Base-by-base conservation (phyloP, 2,329 filamentous ascomycete genomes). In the Sclerotinia sclerotiorum region DNA sequence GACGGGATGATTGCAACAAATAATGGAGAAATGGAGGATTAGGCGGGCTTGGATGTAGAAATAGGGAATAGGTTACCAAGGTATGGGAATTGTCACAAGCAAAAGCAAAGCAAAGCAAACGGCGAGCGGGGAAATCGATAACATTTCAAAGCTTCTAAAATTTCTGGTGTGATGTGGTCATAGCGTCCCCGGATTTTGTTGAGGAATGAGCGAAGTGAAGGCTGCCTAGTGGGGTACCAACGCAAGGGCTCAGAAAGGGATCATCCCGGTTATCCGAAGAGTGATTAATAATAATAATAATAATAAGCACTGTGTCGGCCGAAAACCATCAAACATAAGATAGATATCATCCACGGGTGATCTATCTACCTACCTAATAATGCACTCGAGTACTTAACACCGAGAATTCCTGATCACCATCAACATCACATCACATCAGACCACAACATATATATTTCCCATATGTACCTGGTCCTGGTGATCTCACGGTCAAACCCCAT, bases 141-240 rank as follows among this genome's bases (percentile, higher is more conserved):
- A 35, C 10, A 56, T 56, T 55, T 55, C 27, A 35, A 55, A 55
- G 52, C 52, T 35, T 55, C 52, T 32, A 55, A 29, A 56, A 56
- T 15, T 35, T 35, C 19, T 56, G 54, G 54, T 56, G 54, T 56
- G 29, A n/a, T 8, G 15, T 57, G 55, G 55, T 57, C 55, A 42
- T 57, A 57, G 55, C 55, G 55, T 13, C 55, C 32, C 55, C 55
- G 32, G 55, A 35, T 39, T 57, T 57, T 57, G 55, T 57, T 57
- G 32, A 57, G 55, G 35, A 57, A 57, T 39, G 32, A 24, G 32
- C 52, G 5, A 55, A 55, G 52, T 55, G 27, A 21, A 17, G 52
- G 8, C 27, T 19, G 17, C 52, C 52, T 4, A 17, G 39, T 42
- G 39, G 39, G 11, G 52, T 29, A 35, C 27, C 5, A 13, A 39